Evolutionary conservation across 129 eudicot genomes (phyloP), one percentile per base, ranked within the genome.

Genomic region (Chrysanthemum lavandulifolium): DNA sequence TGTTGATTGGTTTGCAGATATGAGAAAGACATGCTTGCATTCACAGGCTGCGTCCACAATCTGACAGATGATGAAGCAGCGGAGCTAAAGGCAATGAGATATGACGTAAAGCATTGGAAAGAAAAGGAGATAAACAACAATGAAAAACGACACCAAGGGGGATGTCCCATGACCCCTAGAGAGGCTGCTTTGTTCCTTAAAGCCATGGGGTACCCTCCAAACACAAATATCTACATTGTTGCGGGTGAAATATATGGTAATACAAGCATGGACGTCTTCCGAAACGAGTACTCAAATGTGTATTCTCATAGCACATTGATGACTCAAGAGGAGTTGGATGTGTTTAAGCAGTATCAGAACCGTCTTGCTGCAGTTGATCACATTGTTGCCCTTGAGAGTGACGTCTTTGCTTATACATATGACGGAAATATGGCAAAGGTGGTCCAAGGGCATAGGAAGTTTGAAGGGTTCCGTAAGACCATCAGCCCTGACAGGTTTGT

Each of bases 371-470:
- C 99, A 14, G 77, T 94, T 59, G 99, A 94, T 77, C 83, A 94
- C 63, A 86, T 94, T 18, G 92, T 94, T 1, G 99, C 99, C 43
- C 87, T 94, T 10, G 91, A 88, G 61, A 90, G 99, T 40, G 96
- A 94, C 69, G 93, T 82, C 14, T 94, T 94, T 76, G 84, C 86
- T 33, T 90, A 94, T 48, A 94, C 99, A 1, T 94, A 94, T 48
- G 97, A 94, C n/a, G 99, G 99, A 23, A 90, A 94, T 78, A 90
- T 94, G 98, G 99, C 99, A 0, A 94, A 94, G 79, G 97, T 91
- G n/a, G 97, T 94, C 60, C 96, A 88, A 66, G 99, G 99, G 13
- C 99, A 94, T 71, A 77, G 99, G 75, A 78, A 78, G 75, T 94
- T 90, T 61, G 89, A 90, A 86, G 99, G 99, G 9, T 90, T 94